Percentiles rank a stretch among this genome's conserved stretches.
These are phyloP conservation scores for Zymoseptoria crescenta DNA, from an alignment of 2,329 filamentous ascomycete species.

Conservation along the genomic window DNA sequence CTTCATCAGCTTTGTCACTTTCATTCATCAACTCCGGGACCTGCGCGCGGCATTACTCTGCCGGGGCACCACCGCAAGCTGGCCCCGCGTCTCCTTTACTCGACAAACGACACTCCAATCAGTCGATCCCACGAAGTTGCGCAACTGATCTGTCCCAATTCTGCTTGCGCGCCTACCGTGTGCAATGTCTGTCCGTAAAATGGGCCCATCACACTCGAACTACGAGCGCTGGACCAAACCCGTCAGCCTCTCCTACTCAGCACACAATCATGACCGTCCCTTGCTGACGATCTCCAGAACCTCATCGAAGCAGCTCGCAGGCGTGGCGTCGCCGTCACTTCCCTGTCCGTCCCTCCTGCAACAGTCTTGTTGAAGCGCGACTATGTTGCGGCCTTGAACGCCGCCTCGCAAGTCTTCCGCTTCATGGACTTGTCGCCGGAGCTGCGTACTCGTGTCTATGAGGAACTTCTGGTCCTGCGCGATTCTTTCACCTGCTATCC, in stretches of 20 bases:
- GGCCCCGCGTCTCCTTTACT: not conserved
- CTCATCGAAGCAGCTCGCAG: not conserved
- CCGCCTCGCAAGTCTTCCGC: not conserved
- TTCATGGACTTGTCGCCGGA: conserved; percentile 2
- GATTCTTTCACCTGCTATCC: conserved; percentile 30
- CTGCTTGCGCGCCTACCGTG: not conserved
- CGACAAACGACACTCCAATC: no score
- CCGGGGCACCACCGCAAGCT: not conserved
- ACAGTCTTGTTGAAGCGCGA: not conserved
- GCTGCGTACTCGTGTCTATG: conserved; percentile 8
- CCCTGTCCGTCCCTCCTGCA: not conserved
- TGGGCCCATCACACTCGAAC: not conserved
- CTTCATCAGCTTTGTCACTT: no score
- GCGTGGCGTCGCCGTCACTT: not conserved
- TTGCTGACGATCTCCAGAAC: not conserved
- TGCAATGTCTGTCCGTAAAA: not conserved
- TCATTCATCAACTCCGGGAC: not conserved
- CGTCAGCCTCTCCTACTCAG: not conserved
- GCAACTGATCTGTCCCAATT: not conserved
- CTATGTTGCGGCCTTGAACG: not conserved
- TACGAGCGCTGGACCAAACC: conserved; percentile 8
- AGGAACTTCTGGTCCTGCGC: conserved; percentile 5
- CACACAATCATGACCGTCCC: not conserved
- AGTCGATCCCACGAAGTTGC: no score
- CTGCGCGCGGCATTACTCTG: not conserved